Base-by-base conservation (phyloP, 2,329 filamentous ascomycete species). In the Neonectria coccinea region DNA sequence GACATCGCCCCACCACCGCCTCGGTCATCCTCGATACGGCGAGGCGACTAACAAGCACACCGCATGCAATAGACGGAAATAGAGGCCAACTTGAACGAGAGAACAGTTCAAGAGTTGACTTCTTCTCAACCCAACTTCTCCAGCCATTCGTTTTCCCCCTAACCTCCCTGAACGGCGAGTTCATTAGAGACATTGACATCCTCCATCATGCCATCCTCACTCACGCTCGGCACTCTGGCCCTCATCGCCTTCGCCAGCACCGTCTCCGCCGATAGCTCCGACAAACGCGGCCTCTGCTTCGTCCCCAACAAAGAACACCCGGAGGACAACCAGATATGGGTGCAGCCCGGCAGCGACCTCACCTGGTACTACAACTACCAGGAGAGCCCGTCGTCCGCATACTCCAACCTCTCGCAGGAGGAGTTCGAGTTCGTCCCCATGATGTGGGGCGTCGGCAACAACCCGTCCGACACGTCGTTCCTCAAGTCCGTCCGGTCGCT, bases 311-410 rank as follows among this genome's bases (percentile, higher is more conserved):
- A 79, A 5, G 75, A 85, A 1, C 80, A 84, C 61, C 83, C 87
- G 1, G 64, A 81, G 16, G 92, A 95, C 79, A 88, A 93, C 79
- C 76, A 83, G 51, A 82, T 91, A 71, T 94, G 91, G 90, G 80
- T 83, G 11, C 76, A 82, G 47, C 56, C 80, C 6, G 83, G 82
- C 41, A 87, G 85, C 18, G 86, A 88, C 45, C 79, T 95, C 59
- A 91, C 88, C 3, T 96, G 92, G 92, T 96, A 96, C 83, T 96
- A 95, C 85, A 95, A 94, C 81, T 96, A 94, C 78, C 78, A 80
- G 27, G 74, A 82, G 20, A 75, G 77, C 4, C 91, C 92, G 1
- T 87, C 89, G 0, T 66, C 83, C 0, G 80, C 80, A 45, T 90
- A 85, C 74, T 68, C 77, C 44, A 77, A 82, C 54, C 73, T 83